Percentiles rank a stretch among this genome's conserved stretches.
Conservation (phyloP, 305 asterid species). For the Fraxinus ornus region DNA sequence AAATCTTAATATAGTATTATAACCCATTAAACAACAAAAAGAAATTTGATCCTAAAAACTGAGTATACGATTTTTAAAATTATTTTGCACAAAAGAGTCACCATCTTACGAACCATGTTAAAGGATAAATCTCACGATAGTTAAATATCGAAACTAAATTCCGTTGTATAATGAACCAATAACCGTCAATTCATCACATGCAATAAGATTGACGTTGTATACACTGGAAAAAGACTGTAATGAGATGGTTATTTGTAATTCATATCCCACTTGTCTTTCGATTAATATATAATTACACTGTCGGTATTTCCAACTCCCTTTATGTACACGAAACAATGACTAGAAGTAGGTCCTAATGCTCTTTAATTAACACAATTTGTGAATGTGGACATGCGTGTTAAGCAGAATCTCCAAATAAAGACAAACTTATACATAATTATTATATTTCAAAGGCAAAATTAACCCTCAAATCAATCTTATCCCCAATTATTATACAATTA, state of each 20-base stretch:
- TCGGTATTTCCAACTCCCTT: neutral
- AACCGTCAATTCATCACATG: neutral
- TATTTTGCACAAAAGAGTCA: no score
- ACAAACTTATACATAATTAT: neutral
- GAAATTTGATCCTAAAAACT: no score
- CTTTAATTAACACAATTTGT: neutral
- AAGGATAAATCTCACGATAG: no score
- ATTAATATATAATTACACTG: neutral
- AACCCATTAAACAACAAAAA: no score
- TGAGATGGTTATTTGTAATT: neutral
- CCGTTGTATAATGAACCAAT: neutral
- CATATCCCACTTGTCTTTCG: neutral
- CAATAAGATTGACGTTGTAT: neutral
- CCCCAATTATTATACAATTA: neutral
- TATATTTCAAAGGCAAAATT: neutral
- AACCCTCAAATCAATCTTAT: slow-evolving; percentile 17
- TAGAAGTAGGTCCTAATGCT: neutral
- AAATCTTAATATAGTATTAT: no score
- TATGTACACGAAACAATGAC: neutral
- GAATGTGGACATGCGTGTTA: neutral
- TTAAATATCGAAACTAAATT: no score
- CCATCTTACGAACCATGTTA: no score
- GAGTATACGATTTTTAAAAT: no score
- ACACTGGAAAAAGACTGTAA: neutral
- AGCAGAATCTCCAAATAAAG: neutral